A percentile compares a stretch with the other conserved stretches of the same genome.
These are phyloP conservation scores for Verticillium longisporum DNA, from an alignment of 2,329 filamentous ascomycete species.

Conservation along the genomic window DNA sequence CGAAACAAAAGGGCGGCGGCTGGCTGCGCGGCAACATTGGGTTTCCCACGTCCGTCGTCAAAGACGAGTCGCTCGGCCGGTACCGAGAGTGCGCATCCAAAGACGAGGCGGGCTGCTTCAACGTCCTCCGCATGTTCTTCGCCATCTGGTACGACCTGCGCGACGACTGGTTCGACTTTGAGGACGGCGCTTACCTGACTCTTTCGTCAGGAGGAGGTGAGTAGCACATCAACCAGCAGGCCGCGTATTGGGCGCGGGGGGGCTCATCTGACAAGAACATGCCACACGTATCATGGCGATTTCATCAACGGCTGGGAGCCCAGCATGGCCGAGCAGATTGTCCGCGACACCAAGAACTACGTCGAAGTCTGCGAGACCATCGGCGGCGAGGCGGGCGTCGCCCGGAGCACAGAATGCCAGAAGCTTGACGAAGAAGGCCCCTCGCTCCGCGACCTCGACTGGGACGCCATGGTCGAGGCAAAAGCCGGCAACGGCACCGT, in stretches of 20 bases:
- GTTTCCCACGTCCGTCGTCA: constrained; percentile 1
- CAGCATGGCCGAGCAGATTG: not conserved
- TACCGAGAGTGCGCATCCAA: not conserved
- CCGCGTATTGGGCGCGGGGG: no score
- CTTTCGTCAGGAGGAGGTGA: constrained; percentile 1
- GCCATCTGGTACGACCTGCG: constrained; percentile 2
- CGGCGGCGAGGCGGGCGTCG: not conserved
- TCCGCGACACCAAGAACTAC: not conserved
- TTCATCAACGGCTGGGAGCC: constrained; percentile 2
- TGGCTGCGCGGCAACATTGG: constrained; percentile 1
- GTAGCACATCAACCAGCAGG: not conserved
- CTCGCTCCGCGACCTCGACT: not conserved
- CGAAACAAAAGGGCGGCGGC: not conserved
- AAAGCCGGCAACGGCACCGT: constrained; percentile 1
- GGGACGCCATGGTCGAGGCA: constrained; percentile 1
- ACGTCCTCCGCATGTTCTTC: constrained; percentile 1
- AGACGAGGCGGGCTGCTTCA: constrained; percentile 1
- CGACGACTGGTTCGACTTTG: constrained; percentile 1
- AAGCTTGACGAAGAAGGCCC: not conserved
- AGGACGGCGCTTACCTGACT: constrained; percentile 1
- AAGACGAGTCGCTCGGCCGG: not conserved
- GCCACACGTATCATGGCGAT: constrained; percentile 1
- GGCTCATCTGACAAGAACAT: not conserved
- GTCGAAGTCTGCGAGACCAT: not conserved
- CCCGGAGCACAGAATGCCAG: not conserved